Evolutionary conservation across 2,329 filamentous ascomycete genomes (phyloP).

Genomic region (Gyromitra esculenta): DNA sequence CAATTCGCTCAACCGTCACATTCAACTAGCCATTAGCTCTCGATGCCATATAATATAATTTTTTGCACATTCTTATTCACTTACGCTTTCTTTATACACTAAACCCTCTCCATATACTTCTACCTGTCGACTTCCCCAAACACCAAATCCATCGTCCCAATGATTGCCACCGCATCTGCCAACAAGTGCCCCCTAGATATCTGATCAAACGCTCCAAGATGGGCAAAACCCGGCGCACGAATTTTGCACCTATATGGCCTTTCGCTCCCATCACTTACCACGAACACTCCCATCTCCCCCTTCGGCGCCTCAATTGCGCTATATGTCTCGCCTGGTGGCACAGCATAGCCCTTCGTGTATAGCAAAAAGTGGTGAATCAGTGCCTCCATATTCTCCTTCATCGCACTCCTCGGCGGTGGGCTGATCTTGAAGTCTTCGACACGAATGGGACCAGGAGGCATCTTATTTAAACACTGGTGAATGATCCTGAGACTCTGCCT

Average conservation of each 20-base stretch:
- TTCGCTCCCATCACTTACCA: conserved; percentile 96
- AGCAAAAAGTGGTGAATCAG: conserved; percentile 99
- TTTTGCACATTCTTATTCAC: conserved; percentile 5
- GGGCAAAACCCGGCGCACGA: conserved; percentile 93
- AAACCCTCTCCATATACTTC: neutral
- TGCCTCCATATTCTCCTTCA: conserved; percentile 99
- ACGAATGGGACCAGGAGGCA: conserved; percentile 91
- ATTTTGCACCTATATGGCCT: conserved; percentile 97
- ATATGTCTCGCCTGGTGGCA: conserved; percentile 97
- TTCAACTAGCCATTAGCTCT: neutral
- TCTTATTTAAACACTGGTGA: conserved; percentile 98
- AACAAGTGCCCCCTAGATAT: conserved; percentile 90
- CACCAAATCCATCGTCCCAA: conserved; percentile 84
- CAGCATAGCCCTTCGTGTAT: conserved; percentile 97
- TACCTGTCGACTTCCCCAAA: conserved; percentile 70
- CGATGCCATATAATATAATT: neutral
- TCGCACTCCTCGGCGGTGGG: conserved; percentile 92
- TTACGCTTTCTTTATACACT: conserved; percentile 33
- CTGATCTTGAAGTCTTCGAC: conserved; percentile 99
- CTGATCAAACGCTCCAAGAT: conserved; percentile 93
- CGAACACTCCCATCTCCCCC: conserved; percentile 98
- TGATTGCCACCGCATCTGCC: conserved; percentile 86
- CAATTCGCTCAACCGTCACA: neutral
- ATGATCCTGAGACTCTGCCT: conserved; percentile 97
- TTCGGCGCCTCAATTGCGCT: conserved; percentile 98